Base-by-base conservation (phyloP, 768 basidiomycete genomes). In the Ramaria sp. region DNA sequence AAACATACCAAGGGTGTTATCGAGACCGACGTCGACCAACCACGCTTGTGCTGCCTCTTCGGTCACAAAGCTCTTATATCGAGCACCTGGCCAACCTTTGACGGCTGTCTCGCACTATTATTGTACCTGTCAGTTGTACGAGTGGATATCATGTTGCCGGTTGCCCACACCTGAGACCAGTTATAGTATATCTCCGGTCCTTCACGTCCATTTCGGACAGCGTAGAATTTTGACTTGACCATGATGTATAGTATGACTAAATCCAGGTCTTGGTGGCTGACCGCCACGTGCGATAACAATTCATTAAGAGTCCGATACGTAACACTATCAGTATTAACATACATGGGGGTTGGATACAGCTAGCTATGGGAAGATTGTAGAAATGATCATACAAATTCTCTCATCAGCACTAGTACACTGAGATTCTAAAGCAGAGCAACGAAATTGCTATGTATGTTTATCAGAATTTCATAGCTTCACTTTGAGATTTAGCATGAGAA, bases 141-240 rank as follows among this genome's bases (percentile, higher is more conserved):
- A 22, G 19, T 17, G 43, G n/a, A 27, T 7, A 12, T 9, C 12
- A 41, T 10, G n/a, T 27, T n/a, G 12, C n/a, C 41, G 34, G 43
- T 17, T 38, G 46, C 17, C 34, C 73, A 57, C 61, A 80, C 85
- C 70, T 84, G 78, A 24, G 77, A 73, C 85, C 85, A 86, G 13
- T 71, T 74, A 0, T 66, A 63, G 50, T 82, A 86, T 15, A 87
- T 76, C 38, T 70, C 75, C 0, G 80, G 77, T 1, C 82, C 84
- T 58, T 77, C 70, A 27, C 80, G 70, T 1, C 85, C 85, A 39
- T 73, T 67, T 38, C 72, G 69, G 1, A 86, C 83, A 3, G 84
- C 85, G 54, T 85, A 86, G 60, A 69, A 83, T 60, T 82, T 57
- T 37, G 24, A 30, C 19, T 43, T 43, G 3, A 41, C 48, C 51